These are phyloP conservation scores for Fusarium circinatum DNA, from an alignment of 2,329 filamentous ascomycete species.

Conservation along the genomic window DNA sequence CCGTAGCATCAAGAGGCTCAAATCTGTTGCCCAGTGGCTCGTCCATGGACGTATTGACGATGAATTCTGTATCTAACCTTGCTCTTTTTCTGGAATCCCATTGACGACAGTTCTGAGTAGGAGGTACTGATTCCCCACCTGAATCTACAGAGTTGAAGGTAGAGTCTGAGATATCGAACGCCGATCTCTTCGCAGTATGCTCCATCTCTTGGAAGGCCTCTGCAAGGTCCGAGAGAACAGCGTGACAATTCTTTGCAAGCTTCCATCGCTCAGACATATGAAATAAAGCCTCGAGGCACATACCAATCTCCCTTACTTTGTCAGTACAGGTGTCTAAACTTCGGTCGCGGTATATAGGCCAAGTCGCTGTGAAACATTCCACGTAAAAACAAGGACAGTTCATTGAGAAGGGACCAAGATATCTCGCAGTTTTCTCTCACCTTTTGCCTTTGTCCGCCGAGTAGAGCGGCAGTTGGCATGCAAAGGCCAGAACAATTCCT, in stretches of 20 bases:
- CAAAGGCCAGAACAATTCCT: neutral
- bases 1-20: neutral
- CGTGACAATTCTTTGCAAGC: neutral
- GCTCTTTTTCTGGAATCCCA: neutral
- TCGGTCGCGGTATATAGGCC: too few relatives aligned
- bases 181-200: neutral
- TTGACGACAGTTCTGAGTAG: neutral
- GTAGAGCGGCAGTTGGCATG: neutral
- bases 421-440: neutral
- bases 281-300: neutral
- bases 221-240: neutral
- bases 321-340: neutral
- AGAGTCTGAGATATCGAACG: too few relatives aligned
- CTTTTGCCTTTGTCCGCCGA: neutral
- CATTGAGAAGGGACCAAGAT: neutral
- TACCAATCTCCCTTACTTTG: neutral
- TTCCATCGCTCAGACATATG: neutral
- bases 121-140: too few relatives aligned
- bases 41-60: neutral
- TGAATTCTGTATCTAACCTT: neutral
- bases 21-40: neutral
- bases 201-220: neutral
- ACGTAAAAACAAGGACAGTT: too few relatives aligned
- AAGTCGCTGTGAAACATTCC: too few relatives aligned
- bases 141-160: too few relatives aligned